These are phyloP conservation scores for Euphrasia confusa DNA, from an alignment of 257 asterid genomes.

Conservation along the genomic window DNA sequence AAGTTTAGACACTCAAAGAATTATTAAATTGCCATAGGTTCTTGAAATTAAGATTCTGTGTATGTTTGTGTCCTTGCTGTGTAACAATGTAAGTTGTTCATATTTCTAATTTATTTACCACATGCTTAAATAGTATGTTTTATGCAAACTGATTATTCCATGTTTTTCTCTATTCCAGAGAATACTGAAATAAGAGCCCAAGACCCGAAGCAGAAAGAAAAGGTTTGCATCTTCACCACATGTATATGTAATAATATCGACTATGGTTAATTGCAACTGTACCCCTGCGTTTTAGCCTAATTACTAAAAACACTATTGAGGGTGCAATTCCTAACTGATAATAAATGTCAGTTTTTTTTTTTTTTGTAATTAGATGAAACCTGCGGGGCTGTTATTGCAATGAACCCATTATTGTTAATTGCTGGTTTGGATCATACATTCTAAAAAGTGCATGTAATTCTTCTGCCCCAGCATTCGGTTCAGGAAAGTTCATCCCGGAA, in stretches of 20 bases:
- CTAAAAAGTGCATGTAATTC: conserved; percentile 24
- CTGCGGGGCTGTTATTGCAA: not conserved
- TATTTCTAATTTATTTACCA: not conserved
- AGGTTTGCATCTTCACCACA: conserved; percentile 47
- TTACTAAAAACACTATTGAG: not conserved
- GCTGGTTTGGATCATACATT: not conserved
- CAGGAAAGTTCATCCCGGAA: conserved; percentile 35
- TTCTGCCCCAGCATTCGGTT: conserved; percentile 41
- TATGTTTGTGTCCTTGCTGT: not conserved
- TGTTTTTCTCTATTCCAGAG: conserved; percentile 37
- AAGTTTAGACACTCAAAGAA: not conserved
- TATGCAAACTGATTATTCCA: not conserved
- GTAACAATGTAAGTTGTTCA: not conserved
- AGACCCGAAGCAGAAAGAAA: conserved; percentile 37
- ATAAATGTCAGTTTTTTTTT: not conserved
- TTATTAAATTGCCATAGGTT: not conserved
- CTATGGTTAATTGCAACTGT: conserved; percentile 1
- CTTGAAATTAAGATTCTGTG: not conserved
- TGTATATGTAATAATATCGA: conserved; percentile 18
- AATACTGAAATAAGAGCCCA: conserved; percentile 29
- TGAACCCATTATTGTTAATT: conserved; percentile 20
- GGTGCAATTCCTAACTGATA: not conserved
- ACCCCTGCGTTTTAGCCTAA: not conserved
- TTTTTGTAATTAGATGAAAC: conserved; percentile 1
- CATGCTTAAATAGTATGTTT: not conserved